A percentile compares a stretch with the other conserved stretches of the same genome.
phyloP scores from a whole-genome alignment of 805 yeast species.

The Candida chauliodis region DNA sequence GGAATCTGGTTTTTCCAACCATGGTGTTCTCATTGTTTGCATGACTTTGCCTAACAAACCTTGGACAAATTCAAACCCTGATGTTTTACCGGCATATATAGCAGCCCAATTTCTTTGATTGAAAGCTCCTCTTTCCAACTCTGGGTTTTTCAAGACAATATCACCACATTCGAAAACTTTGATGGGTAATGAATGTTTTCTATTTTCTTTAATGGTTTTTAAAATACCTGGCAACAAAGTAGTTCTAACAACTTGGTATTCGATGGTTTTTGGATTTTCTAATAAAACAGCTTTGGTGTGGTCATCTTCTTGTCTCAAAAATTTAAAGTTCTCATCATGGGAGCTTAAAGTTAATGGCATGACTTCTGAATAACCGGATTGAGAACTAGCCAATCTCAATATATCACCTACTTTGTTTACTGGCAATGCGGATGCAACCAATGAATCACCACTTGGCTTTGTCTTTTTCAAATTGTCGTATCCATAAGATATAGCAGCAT shows the following conservation, averaged over 20 bases:
- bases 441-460: constrained; percentile 64
- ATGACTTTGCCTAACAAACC: constrained; percentile 92
- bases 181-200: constrained; percentile 92
- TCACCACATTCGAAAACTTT: constrained; percentile 95
- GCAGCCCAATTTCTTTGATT: constrained; percentile 97
- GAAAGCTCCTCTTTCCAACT: constrained; percentile 81
- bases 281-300: constrained; percentile 78
- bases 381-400: constrained; percentile 84
- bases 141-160: constrained; percentile 77
- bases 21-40: constrained; percentile 90
- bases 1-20: constrained; percentile 59
- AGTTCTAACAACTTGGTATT: constrained; percentile 97
- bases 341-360: constrained; percentile 94
- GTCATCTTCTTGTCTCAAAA: constrained; percentile 71
- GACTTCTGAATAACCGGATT: constrained; percentile 94
- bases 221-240: constrained; percentile 89
- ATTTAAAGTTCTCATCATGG: constrained; percentile 94
- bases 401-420: constrained; percentile 90
- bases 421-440: constrained; percentile 84
- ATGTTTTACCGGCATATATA: constrained; percentile 86
- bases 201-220: constrained; percentile 93
- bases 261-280: constrained; percentile 94
- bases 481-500: constrained; percentile 95
- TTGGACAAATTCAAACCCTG: constrained; percentile 92
- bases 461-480: constrained; percentile 83